phyloP scores from a whole-genome alignment of 257 asterid genomes.

The Lithospermum erythrorhizon region DNA sequence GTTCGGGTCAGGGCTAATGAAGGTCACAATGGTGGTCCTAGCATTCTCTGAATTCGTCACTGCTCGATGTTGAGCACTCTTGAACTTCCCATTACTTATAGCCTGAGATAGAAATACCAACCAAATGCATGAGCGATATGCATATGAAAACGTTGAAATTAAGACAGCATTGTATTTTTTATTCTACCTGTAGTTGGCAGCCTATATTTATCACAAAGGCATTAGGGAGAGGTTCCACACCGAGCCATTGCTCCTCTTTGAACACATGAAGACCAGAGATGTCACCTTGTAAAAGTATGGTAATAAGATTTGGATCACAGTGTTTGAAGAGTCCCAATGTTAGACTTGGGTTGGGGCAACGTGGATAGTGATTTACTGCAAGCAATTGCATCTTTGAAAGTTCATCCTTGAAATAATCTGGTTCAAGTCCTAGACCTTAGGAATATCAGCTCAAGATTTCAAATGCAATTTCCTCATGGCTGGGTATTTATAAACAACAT shows the following conservation, averaged over 20 bases:
- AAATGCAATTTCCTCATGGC: conserved; percentile 14
- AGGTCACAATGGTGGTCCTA: conserved; percentile 14
- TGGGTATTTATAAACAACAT: conserved; percentile 21
- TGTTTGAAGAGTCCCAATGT: conserved; percentile 24
- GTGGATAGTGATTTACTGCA: conserved; percentile 16
- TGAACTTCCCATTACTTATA: conserved; percentile 18
- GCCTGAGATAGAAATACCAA: conserved; percentile 3
- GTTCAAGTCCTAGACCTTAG: conserved; percentile 25
- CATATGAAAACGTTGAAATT: too few relatives aligned
- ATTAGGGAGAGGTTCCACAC: too few relatives aligned
- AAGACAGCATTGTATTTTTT: too few relatives aligned
- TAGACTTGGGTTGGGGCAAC: conserved; percentile 23
- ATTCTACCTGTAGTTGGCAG: conserved; percentile 19
- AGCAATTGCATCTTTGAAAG: conserved; percentile 12
- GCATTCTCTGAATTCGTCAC: conserved; percentile 14
- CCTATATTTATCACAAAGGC: conserved; percentile 24
- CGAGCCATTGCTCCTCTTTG: too few relatives aligned
- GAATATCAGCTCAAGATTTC: conserved; percentile 16
- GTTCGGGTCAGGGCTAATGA: conserved; percentile 8
- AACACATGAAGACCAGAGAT: conserved; percentile 20
- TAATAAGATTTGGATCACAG: conserved; percentile 21
- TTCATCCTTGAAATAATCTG: conserved; percentile 14
- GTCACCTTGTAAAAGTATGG: conserved; percentile 19
- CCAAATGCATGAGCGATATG: background rate
- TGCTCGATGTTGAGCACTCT: conserved; percentile 15